Base-by-base conservation (phyloP, 768 basidiomycete genomes). In the Saitozyma podzolica region DNA sequence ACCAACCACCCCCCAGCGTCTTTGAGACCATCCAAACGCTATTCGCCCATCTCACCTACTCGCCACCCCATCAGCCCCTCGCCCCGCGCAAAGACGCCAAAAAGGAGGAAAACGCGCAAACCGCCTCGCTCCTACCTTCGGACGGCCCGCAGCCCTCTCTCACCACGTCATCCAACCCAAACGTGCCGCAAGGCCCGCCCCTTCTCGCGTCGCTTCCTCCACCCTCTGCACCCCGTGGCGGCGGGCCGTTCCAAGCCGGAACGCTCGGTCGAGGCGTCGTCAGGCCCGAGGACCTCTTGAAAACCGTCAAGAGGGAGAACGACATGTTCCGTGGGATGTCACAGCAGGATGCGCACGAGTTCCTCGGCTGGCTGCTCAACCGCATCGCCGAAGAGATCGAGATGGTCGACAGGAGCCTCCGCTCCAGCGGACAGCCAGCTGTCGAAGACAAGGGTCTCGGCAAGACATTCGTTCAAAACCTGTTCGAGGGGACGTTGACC, bases 341-440 rank as follows among this genome's bases (percentile, higher is more conserved):
- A 85, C 96, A 99, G 77, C 96, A 99, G 77, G 96, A 99, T 78
- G 96, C 96, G 3, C 96, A 98, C 80, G 96, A 99, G 80, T 98
- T 99, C 79, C 83, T 97, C 48, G 96, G 94, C 77, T 97, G 89
- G 80, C 82, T 97, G 37, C 82, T 99, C 58, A 99, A 99, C 80
- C 87, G 84, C 77, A 88, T 99, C 54, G 89, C 92, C 42, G 95
- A 98, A 79, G 93, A 97, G 76, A 85, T 95, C 67, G 90, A 93
- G 73, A 85, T 86, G 63, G 70, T 82, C 76, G 72, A 77, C 47
- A 68, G 61, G 50, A 42, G 64, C 48, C 40, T 69, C 52, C 67
- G 64, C 42, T 45, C 47, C 6, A 49, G 62, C 17, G 65, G 63
- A 1, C 62, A 67, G 19, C 54, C 53, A 60, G 50, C 72, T 59